phyloP scores from a whole-genome alignment of 2,329 filamentous ascomycete species.

The Pseudopithomyces chartarum region DNA sequence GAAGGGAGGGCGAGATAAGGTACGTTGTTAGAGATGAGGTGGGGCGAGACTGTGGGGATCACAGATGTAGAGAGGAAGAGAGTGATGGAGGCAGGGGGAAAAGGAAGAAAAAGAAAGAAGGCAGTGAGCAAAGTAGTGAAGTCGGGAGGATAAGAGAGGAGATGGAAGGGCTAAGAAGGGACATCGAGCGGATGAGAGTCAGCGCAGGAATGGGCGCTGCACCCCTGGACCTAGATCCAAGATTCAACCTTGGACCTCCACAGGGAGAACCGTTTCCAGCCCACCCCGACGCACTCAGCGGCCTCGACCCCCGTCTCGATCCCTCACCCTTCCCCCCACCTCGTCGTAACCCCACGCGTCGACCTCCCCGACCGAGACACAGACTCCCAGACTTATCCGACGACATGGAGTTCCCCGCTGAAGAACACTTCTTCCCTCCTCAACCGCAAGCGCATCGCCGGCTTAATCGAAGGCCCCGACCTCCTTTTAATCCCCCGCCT shows the following conservation, averaged over 20 bases:
- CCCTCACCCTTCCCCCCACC: too few relatives aligned
- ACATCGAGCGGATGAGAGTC: not conserved
- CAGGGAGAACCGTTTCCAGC: not conserved
- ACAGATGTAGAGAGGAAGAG: slow-evolving; percentile 19
- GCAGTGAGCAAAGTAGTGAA: slow-evolving; percentile 10
- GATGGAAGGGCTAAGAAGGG: not conserved
- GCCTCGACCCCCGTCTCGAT: too few relatives aligned
- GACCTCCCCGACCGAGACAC: too few relatives aligned
- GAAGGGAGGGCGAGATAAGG: slow-evolving; percentile 29
- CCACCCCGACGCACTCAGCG: slow-evolving; percentile 6
- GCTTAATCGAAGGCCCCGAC: too few relatives aligned
- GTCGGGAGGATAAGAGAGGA: slow-evolving; percentile 10
- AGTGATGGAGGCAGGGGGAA: slow-evolving; percentile 5
- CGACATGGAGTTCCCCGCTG: too few relatives aligned
- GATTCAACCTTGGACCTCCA: not conserved
- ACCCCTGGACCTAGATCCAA: not conserved
- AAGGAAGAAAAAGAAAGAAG: slow-evolving; percentile 3
- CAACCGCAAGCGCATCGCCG: too few relatives aligned
- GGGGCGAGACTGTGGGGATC: slow-evolving; percentile 33
- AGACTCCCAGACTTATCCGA: too few relatives aligned
- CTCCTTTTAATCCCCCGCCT: too few relatives aligned
- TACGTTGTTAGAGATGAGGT: slow-evolving; percentile 32
- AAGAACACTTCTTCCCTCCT: too few relatives aligned
- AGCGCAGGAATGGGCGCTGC: not conserved
- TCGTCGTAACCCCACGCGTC: too few relatives aligned